Base-by-base conservation (phyloP, 2,329 filamentous ascomycete genomes). In the Arthroderma sp. region DNA sequence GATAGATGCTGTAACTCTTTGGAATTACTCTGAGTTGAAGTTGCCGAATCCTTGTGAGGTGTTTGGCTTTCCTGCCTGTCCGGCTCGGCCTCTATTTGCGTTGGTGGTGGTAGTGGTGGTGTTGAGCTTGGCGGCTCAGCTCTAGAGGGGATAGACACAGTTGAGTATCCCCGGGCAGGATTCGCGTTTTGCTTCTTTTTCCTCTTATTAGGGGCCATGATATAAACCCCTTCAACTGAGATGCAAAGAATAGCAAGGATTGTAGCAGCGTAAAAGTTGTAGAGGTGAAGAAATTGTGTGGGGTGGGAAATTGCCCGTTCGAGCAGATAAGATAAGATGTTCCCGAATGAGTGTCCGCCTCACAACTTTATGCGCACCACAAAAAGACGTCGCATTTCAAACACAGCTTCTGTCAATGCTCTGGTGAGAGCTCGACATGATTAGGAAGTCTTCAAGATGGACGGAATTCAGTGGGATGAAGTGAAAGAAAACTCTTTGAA, bases 131-230 rank as follows among this genome's bases (percentile, higher is more conserved):
- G 59, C 47, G 63, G 50, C 57, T 89, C 86, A 38, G 75, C 71
- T 60, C 88, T 94, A 27, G 86, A 93, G 37, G 87, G 85, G 48
- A 94, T 75, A 1, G 89, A 96, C 8, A 85, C 93, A 4, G 91
- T 98, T 52, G 89, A 86, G 67, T 95, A 94, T 11, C 88, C 91
- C 62, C 91, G 76, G 34, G 87, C 86, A 48, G 88, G 85, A 64
- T 95, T 96, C 30, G 81, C 77, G 28, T 78, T 77, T 45, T 83
- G 74, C 75, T 95, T 96, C 72, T 86, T 93, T 70, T 95, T 94
- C 29, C 50, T 52, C 27, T 47, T 48, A 37, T 45, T 48, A 8
- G 49, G 49, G 33, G 50, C 42, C 50, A 52, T 52, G 34, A 30
- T 45, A 9, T 3, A 34, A 34, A 9, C 32, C 11, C 32, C 32